Conservation (phyloP, 2,329 filamentous ascomycete genomes). For the Fusarium sp. region DNA sequence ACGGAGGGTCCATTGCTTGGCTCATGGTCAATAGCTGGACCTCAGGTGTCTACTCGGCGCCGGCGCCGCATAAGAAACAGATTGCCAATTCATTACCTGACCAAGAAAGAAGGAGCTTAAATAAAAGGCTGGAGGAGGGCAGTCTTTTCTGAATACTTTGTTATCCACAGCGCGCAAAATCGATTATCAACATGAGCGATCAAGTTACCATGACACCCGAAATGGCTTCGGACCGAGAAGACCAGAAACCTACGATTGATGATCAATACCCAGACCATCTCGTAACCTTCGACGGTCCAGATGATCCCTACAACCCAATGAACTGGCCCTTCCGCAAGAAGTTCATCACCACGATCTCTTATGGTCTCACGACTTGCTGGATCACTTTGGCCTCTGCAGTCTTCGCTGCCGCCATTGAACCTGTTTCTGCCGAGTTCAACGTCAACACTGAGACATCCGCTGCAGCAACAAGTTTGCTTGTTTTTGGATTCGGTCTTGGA, state of each 20-base stretch:
- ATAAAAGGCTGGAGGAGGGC: background rate
- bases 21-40: background rate
- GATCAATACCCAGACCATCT: background rate
- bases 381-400: background rate
- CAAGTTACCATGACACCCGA: background rate
- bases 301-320: background rate
- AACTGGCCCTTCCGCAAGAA: background rate
- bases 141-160: background rate
- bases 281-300: background rate
- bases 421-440: background rate
- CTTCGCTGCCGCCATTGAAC: background rate
- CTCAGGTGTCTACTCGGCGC: background rate
- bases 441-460: background rate
- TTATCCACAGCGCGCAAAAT: background rate
- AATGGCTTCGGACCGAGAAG: background rate
- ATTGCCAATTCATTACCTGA: background rate
- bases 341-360: background rate
- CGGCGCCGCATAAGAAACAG: background rate
- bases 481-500: background rate
- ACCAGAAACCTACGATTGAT: background rate
- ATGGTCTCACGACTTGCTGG: conserved; percentile 1
- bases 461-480: background rate
- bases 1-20: background rate
- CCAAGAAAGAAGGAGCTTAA: rapidly evolving
- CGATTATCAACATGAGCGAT: background rate